Evolutionary conservation across 768 basidiomycete genomes (phyloP), one percentile per base, ranked within the genome.

Genomic region (Rhizopogon sp.): DNA sequence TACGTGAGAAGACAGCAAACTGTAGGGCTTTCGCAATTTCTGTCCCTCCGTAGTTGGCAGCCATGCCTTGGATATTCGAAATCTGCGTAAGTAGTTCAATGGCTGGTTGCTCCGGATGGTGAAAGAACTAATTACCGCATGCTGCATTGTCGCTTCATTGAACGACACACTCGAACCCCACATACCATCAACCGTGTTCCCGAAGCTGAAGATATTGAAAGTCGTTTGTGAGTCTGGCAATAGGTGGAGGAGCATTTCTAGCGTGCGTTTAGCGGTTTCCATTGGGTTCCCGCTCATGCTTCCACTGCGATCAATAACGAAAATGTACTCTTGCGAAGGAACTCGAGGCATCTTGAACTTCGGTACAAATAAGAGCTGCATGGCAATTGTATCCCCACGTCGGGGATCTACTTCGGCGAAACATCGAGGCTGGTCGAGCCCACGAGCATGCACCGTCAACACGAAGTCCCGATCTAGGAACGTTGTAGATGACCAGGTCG

Each of bases 201-300:
- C 82, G 60, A 86, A 87, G 52, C 77, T 78, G 52, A 81, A 72
- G n/a, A 87, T 71, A 50, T 87, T 87, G 71, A 87, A 82, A 0
- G 50, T 60, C 0, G 81, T 77, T 3, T 70, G 70, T 0, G 57
- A 39, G 25, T 42, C 54, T 0, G 83, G 81, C 3, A 86, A 70
- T 60, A 82, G 71, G 6, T 71, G 74, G 14, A 87, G 68, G 0
- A 87, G 61, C 58, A 80, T 70, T 0, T 46, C 45, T 33, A 85
- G 65, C 0, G 81, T 79, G 31, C 64, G 55, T 57, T 77, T 82
- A 6, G 82, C 81, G 2, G 71, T 76, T 37, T 71, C 71, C 2
- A 84, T 79, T 5, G 77, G 61, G 10, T 25, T 40, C 22, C 64
- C 64, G 0, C 0, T 0, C 85, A 86, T 86, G 49, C 80, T 83